A percentile compares a stretch with the other conserved stretches of the same genome.
Conservation (phyloP, 2,329 filamentous ascomycete genomes). For the Diplodia sapinea region DNA sequence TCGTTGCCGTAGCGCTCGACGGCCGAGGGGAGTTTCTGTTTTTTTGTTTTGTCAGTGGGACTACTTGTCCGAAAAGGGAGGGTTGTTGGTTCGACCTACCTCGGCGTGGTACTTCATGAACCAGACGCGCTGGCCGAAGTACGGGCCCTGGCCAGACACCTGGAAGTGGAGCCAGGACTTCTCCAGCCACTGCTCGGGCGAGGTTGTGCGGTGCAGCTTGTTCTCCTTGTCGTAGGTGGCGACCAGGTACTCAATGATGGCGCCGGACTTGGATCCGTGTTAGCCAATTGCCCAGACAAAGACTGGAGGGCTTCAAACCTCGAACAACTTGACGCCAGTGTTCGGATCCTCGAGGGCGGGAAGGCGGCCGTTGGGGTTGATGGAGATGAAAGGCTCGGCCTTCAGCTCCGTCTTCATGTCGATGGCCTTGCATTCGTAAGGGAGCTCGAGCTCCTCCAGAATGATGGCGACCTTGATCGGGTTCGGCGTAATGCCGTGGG, state of each 20-base stretch:
- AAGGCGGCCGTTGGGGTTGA: conserved; percentile 51
- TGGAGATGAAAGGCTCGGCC: conserved; percentile 41
- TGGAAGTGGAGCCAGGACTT: conserved; percentile 56
- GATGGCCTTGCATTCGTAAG: conserved; percentile 47
- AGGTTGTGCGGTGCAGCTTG: conserved; percentile 46
- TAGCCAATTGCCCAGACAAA: not conserved
- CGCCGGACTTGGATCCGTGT: conserved; percentile 44
- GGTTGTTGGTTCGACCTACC: conserved; percentile 29
- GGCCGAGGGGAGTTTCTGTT: conserved; percentile 46
- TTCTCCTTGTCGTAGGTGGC: conserved; percentile 52
- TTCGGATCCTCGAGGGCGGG: conserved; percentile 54
- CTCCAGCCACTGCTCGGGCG: conserved; percentile 47
- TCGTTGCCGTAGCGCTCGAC: conserved; percentile 55
- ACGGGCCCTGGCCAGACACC: conserved; percentile 55
- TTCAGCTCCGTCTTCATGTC: conserved; percentile 50
- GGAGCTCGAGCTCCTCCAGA: conserved; percentile 53
- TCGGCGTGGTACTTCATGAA: conserved; percentile 51
- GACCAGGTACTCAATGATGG: conserved; percentile 53
- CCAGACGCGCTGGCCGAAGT: conserved; percentile 49
- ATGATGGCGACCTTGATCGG: conserved; percentile 53
- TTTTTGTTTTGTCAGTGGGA: too few relatives aligned
- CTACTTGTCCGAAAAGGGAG: too few relatives aligned
- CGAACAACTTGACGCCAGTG: conserved; percentile 49
- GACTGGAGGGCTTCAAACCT: conserved; percentile 34
- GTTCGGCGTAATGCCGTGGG: conserved; percentile 39